phyloP scores from a whole-genome alignment of 2,329 filamentous ascomycete species.

The Tolypocladium ophioglossoides region DNA sequence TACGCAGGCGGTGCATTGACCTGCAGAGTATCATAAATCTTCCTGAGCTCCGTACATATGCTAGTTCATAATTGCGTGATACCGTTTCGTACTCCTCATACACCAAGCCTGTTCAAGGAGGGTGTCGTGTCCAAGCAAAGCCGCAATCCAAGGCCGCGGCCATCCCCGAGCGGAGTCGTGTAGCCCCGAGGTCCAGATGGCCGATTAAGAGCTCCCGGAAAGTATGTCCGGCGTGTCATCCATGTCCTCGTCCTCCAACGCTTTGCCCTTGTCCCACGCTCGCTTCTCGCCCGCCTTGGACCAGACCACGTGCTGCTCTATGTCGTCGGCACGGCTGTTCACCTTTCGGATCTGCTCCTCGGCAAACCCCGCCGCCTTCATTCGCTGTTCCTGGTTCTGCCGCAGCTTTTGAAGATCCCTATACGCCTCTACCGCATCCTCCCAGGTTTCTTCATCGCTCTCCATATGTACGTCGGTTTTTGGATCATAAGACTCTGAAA shows the following conservation, averaged over 20 bases:
- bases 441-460: slow-evolving; percentile 54
- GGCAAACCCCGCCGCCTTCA: slow-evolving; percentile 69
- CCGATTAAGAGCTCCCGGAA: slow-evolving; percentile 4
- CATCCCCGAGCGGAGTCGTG: background rate
- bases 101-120: background rate
- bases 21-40: background rate
- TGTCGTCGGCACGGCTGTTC: slow-evolving; percentile 51
- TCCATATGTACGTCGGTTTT: slow-evolving; percentile 44
- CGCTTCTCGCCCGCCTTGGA: slow-evolving; percentile 53
- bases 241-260: slow-evolving; percentile 1
- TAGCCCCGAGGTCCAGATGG: background rate
- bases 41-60: background rate
- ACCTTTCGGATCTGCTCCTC: slow-evolving; percentile 54
- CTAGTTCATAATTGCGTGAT: background rate
- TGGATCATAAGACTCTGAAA: slow-evolving; percentile 55
- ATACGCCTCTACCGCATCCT: slow-evolving; percentile 65
- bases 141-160: background rate
- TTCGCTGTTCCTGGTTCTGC: slow-evolving; percentile 61
- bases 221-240: slow-evolving; percentile 4
- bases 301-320: slow-evolving; percentile 61
- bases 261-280: slow-evolving; percentile 51
- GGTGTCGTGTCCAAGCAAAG: background rate
- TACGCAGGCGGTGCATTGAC: background rate
- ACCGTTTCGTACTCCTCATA: background rate
- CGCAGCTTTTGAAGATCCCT: slow-evolving; percentile 73